Evolutionary conservation across 345 rosid genomes (phyloP).

Genomic region (Sisymbrium irio): DNA sequence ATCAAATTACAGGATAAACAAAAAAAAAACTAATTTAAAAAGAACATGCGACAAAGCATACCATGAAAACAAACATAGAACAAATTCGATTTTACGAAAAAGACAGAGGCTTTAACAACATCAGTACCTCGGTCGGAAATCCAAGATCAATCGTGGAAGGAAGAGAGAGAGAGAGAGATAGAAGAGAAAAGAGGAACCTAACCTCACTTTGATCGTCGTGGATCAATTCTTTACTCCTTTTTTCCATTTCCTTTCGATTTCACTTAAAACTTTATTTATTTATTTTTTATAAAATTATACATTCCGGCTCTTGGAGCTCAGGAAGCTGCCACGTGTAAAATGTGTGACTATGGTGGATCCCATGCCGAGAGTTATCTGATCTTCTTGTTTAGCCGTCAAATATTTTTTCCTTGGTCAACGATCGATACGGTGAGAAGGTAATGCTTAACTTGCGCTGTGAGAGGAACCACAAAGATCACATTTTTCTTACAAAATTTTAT

Average conservation of each 20-base stretch:
- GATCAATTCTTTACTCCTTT: slow-evolving; percentile 29
- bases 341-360: slow-evolving; percentile 21
- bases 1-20: neutral
- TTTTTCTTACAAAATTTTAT: too few relatives aligned
- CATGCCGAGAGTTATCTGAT: slow-evolving; percentile 21
- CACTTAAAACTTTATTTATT: neutral
- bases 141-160: neutral
- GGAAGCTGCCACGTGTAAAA: slow-evolving; percentile 26
- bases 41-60: neutral
- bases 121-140: slow-evolving; percentile 5
- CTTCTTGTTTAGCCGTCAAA: neutral
- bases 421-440: neutral
- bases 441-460: too few relatives aligned
- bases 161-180: slow-evolving; percentile 2
- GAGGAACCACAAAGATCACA: neutral
- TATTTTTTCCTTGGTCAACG: neutral
- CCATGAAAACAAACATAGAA: neutral
- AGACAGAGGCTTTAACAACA: neutral
- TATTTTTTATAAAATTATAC: neutral
- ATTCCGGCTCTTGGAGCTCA: slow-evolving; percentile 8
- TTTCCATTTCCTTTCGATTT: slow-evolving; percentile 14
- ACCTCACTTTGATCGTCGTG: slow-evolving; percentile 31
- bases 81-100: neutral
- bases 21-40: neutral
- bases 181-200: slow-evolving; percentile 16